A percentile compares a stretch with the other conserved stretches of the same genome.
These are phyloP conservation scores for Trichoderma sp. DNA, from an alignment of 2,329 filamentous ascomycete species.

Conservation along the genomic window DNA sequence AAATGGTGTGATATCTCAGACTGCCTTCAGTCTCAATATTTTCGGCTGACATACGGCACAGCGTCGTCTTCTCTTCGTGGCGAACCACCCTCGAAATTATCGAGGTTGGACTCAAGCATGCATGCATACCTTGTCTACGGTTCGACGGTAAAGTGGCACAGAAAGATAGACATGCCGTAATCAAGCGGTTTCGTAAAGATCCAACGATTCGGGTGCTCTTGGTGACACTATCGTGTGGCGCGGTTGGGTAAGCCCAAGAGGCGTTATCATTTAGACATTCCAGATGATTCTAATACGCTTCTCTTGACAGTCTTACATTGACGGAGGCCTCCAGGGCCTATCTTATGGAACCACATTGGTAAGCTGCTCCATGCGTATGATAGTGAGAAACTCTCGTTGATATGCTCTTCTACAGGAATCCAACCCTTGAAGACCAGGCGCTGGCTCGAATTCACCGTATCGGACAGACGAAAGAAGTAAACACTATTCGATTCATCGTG, in stretches of 20 bases:
- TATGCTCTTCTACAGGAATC: slow-evolving; percentile 36
- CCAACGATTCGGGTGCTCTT: slow-evolving; percentile 42
- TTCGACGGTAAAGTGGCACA: slow-evolving; percentile 49
- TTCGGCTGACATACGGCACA: slow-evolving; percentile 24
- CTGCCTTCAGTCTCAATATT: not conserved
- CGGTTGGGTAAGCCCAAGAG: slow-evolving; percentile 44
- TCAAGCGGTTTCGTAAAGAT: slow-evolving; percentile 42
- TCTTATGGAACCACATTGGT: slow-evolving; percentile 52
- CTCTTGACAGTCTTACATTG: slow-evolving; percentile 40
- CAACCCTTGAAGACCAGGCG: slow-evolving; percentile 44
- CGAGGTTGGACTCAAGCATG: slow-evolving; percentile 37
- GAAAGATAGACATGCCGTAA: slow-evolving; percentile 39
- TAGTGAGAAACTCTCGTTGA: not conserved
- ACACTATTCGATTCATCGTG: slow-evolving; percentile 39
- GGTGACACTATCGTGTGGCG: slow-evolving; percentile 50
- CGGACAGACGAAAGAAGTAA: slow-evolving; percentile 37
- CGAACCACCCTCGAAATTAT: slow-evolving; percentile 48
- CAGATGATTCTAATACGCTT: not conserved
- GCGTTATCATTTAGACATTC: not conserved
- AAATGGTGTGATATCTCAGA: not conserved
- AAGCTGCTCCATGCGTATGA: not conserved
- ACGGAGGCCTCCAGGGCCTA: slow-evolving; percentile 48
- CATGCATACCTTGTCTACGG: slow-evolving; percentile 37
- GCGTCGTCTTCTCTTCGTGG: slow-evolving; percentile 54
- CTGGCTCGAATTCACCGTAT: slow-evolving; percentile 40